Evolutionary conservation across 2,329 filamentous ascomycete genomes (phyloP), one percentile per base, ranked within the genome.

Genomic region (Penicillium digitatum): DNA sequence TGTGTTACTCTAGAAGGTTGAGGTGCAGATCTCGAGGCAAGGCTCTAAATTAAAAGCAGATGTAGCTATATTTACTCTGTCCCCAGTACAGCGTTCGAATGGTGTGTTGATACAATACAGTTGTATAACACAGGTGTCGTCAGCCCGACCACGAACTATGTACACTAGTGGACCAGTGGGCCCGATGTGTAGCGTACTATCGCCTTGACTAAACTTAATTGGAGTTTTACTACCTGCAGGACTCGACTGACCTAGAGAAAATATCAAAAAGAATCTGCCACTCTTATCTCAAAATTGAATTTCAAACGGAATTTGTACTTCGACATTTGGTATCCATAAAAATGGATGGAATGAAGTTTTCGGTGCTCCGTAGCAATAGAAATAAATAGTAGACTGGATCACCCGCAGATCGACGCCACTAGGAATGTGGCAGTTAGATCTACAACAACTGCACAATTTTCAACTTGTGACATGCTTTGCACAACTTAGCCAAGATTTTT

Each of bases 131-230:
- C n/a, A 48, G 31, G 54, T 50, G 54, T 62, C 56, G 56, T 58
- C 58, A 61, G 55, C 57, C n/a, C 43, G 44, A 50, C 52, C 40
- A 50, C 35, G 57, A 63, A 59, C 59, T 51, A 51, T 38, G n/a
- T n/a, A n/a, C n/a, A n/a, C n/a, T n/a, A n/a, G n/a, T n/a, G n/a
- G n/a, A 27, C 8, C 34, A 40, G 61, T 63, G 62, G 61, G 60
- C 52, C 52, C 47, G 32, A 54, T 35, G 20, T 51, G 38, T 52
- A 35, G 35, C n/a, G 34, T 47, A 40, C 12, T 22, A 27, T 48
- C 35, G 6, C 34, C 20, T 37, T 26, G 14, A 27, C 12, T 53
- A 18, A 48, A 48, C 26, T 31, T 26, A 50, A 24, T 32, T 43
- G 37, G 26, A n/a, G 7, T 29, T 16, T 35, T 46, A 24, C n/a